These are phyloP conservation scores for Entomortierella chlamydospora DNA, from an alignment of 192 early-diverging fungal species.

Conservation along the genomic window DNA sequence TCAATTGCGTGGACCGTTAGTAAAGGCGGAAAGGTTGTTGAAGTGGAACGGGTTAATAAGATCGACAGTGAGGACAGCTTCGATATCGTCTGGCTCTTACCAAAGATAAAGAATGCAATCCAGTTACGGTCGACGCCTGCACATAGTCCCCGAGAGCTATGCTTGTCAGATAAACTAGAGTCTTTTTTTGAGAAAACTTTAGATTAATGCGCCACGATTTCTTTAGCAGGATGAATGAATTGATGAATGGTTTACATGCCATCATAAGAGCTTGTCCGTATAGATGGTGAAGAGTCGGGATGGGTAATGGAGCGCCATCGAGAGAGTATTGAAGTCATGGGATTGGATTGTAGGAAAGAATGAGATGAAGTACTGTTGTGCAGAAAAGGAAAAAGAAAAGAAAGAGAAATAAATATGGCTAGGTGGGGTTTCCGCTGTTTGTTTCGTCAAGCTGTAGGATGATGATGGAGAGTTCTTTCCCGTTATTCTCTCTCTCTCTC, in stretches of 20 bases:
- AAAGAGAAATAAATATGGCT: too few species aligned
- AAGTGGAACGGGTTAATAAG: too few species aligned
- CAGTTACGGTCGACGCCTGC: constrained; percentile 31
- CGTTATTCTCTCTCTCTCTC: background rate
- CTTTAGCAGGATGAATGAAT: too few species aligned
- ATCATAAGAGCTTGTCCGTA: background rate
- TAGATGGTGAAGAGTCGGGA: background rate
- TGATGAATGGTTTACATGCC: background rate
- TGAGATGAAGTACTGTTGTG: background rate
- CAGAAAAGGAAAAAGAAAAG: background rate
- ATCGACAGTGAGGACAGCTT: too few species aligned
- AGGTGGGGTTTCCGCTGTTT: too few species aligned
- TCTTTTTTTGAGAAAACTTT: background rate
- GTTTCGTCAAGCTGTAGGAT: too few species aligned
- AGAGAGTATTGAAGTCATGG: background rate
- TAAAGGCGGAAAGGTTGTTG: background rate
- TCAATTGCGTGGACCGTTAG: too few species aligned
- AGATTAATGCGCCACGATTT: too few species aligned
- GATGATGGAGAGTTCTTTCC: too few species aligned
- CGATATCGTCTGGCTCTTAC: too few species aligned
- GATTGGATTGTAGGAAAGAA: background rate
- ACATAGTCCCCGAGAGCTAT: background rate
- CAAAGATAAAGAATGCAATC: constrained; percentile 43
- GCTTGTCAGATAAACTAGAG: background rate
- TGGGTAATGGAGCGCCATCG: background rate